A percentile compares a stretch with the other conserved stretches of the same genome.
Conservation (phyloP, 2,329 filamentous ascomycete species). For the Myriangium duriaei region DNA sequence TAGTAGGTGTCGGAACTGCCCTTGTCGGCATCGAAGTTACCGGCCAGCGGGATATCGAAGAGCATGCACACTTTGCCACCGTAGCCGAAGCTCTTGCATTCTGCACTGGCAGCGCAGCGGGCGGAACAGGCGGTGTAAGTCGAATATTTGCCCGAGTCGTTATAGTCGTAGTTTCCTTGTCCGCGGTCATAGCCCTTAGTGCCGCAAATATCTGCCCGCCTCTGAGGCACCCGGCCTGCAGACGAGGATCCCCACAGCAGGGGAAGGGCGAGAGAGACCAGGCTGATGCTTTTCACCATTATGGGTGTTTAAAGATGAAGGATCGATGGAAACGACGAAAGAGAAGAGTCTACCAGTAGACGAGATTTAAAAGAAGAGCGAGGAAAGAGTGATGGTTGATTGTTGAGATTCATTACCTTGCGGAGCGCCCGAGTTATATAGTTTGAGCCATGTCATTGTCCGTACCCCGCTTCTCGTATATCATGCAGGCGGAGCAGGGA, state of each 20-base stretch:
- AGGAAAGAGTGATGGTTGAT: too few species aligned
- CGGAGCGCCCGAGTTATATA: too few species aligned
- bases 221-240: neutral
- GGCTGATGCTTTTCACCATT: neutral
- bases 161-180: slow-evolving; percentile 5
- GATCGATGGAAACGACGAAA: too few species aligned
- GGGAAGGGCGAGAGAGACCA: neutral
- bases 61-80: slow-evolving; percentile 6
- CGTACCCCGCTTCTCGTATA: too few species aligned
- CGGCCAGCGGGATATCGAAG: slow-evolving; percentile 4
- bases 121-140: slow-evolving; percentile 3
- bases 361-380: too few species aligned
- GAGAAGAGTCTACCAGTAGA: too few species aligned
- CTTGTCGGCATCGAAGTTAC: slow-evolving; percentile 7
- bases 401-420: too few species aligned
- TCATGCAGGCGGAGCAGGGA: too few species aligned
- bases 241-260: neutral
- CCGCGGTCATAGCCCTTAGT: slow-evolving; percentile 7
- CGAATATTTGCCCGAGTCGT: slow-evolving; percentile 3
- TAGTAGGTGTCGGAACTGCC: slow-evolving; percentile 4
- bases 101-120: neutral
- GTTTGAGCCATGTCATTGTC: too few species aligned
- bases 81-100: slow-evolving; percentile 8
- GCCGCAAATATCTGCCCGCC: slow-evolving; percentile 5
- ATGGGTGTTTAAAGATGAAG: neutral